A percentile compares a stretch with the other conserved stretches of the same genome.
Evolutionary conservation across 2,329 filamentous ascomycete species (phyloP).

Genomic region (Trichoderma arundinaceum): DNA sequence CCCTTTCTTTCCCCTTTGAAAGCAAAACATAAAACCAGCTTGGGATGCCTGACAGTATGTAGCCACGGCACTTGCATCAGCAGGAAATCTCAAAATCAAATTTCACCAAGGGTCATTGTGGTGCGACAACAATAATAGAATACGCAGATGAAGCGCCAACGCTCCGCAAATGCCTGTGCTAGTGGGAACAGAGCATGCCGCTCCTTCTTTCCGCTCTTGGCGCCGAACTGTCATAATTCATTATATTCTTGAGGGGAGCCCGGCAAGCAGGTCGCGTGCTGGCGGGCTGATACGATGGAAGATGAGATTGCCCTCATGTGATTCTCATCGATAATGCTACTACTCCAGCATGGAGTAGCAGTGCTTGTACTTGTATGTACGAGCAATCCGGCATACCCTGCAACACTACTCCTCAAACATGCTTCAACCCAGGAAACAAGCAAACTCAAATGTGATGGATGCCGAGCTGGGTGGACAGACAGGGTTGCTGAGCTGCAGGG

Average conservation of each 20-base stretch:
- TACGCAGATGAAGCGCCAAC: not conserved
- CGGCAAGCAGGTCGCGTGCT: constrained; percentile 12
- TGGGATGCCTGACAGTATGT: constrained; percentile 1
- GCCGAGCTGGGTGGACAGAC: constrained; percentile 20
- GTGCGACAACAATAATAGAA: constrained; percentile 26
- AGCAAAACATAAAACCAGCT: constrained; percentile 1
- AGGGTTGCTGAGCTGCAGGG: constrained; percentile 21
- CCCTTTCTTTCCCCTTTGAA: constrained; percentile 7
- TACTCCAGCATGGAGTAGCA: not conserved
- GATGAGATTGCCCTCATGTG: constrained; percentile 18
- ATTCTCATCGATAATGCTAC: constrained; percentile 2
- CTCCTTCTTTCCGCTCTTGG: constrained; percentile 6
- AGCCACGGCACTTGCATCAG: not conserved
- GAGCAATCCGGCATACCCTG: constrained; percentile 1
- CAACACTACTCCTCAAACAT: not conserved
- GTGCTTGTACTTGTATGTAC: not conserved
- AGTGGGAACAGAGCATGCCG: not conserved
- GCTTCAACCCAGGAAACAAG: constrained; percentile 3
- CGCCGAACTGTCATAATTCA: constrained; percentile 8
- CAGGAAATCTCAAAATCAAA: constrained; percentile 4
- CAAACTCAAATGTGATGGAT: constrained; percentile 24
- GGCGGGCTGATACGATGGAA: constrained; percentile 20
- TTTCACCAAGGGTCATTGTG: constrained; percentile 16
- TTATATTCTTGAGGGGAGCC: constrained; percentile 4
- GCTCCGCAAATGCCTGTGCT: not conserved